These are phyloP conservation scores for Trifolium dubium DNA, from an alignment of 306 rosid species.

Conservation along the genomic window DNA sequence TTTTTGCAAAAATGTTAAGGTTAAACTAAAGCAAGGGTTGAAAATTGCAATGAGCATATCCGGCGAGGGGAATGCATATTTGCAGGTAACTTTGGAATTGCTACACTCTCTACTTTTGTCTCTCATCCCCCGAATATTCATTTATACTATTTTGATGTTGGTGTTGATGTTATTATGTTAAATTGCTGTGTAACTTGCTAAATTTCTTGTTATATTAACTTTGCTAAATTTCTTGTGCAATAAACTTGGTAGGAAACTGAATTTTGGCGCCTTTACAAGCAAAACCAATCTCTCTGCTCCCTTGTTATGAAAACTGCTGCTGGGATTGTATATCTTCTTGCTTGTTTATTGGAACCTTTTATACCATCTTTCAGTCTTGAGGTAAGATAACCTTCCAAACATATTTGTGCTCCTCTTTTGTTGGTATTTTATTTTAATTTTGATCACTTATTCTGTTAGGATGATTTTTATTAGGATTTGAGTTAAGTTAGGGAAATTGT, in stretches of 20 bases:
- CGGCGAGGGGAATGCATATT: constrained; percentile 82
- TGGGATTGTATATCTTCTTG: constrained; percentile 86
- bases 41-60: constrained; percentile 89
- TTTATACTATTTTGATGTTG: not conserved
- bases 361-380: constrained; percentile 85
- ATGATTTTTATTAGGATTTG: not conserved
- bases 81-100: constrained; percentile 63
- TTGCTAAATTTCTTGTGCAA: constrained; percentile 14
- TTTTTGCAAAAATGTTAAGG: constrained; percentile 55
- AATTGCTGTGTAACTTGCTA: not conserved
- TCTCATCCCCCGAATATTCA: not conserved
- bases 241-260: constrained; percentile 65
- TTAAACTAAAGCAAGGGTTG: constrained; percentile 91
- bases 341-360: constrained; percentile 87
- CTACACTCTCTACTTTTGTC: constrained; percentile 16
- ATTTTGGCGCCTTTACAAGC: constrained; percentile 91
- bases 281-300: constrained; percentile 69
- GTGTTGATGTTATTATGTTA: not conserved
- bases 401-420: not conserved
- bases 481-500: not conserved
- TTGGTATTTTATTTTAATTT: not conserved
- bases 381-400: constrained; percentile 51
- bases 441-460: constrained; percentile 20
- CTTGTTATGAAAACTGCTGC: constrained; percentile 86
- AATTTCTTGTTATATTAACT: not conserved